Evolutionary conservation across 305 asterid species (phyloP).

Genomic region (Solanum hybrid): DNA sequence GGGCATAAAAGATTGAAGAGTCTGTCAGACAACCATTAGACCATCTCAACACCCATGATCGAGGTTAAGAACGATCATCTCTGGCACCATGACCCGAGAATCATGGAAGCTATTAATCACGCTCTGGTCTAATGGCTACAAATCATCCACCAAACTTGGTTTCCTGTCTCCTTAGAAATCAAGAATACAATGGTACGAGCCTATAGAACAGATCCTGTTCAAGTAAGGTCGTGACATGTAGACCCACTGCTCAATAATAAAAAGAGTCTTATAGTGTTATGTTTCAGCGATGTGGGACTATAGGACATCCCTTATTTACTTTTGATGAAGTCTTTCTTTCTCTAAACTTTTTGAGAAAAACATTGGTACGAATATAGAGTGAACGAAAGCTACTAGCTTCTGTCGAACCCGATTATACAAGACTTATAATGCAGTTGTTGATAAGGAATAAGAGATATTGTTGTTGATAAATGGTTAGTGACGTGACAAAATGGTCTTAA

Average conservation of each 20-base stretch:
- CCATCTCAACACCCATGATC: background rate
- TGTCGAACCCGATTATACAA: background rate
- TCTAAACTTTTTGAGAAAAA: background rate
- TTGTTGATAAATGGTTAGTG: background rate
- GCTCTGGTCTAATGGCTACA: background rate
- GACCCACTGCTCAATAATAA: background rate
- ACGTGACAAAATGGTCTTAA: background rate
- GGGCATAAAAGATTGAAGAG: background rate
- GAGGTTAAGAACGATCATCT: background rate
- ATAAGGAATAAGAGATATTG: background rate
- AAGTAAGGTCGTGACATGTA: background rate
- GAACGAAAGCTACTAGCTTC: background rate
- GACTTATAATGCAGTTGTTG: background rate
- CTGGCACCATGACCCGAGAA: too few relatives aligned
- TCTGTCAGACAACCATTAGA: background rate
- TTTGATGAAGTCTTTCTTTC: background rate
- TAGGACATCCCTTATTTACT: background rate
- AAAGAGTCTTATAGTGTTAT: background rate
- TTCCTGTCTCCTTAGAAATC: background rate
- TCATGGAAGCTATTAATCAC: background rate
- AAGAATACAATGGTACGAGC: background rate
- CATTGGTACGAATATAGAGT: background rate
- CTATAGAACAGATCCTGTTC: background rate
- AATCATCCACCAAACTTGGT: background rate
- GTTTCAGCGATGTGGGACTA: background rate